A percentile compares a stretch with the other conserved stretches of the same genome.
Evolutionary conservation across 805 yeast genomes (phyloP).

Genomic region (Saccharomyces kudriavzevii): DNA sequence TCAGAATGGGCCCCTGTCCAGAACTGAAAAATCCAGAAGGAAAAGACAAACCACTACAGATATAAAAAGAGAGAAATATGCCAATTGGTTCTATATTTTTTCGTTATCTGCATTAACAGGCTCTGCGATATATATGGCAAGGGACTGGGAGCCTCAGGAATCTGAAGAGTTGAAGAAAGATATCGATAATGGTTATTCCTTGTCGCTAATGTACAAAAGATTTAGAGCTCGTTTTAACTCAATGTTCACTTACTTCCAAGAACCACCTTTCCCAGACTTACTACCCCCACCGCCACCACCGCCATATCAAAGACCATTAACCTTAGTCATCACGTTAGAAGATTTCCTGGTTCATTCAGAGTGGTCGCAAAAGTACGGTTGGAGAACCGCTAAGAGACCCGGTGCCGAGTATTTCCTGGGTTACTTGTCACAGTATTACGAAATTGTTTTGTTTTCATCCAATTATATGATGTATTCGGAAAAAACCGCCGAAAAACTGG

Average conservation of each 20-base stretch:
- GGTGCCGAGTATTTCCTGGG: slow-evolving; percentile 96
- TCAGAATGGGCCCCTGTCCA: slow-evolving; percentile 15
- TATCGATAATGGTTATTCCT: slow-evolving; percentile 60
- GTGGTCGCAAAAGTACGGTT: slow-evolving; percentile 87
- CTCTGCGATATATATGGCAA: slow-evolving; percentile 57
- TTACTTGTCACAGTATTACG: slow-evolving; percentile 90
- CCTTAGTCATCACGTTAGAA: slow-evolving; percentile 82
- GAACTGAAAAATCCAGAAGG: slow-evolving; percentile 34
- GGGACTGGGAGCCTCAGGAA: slow-evolving; percentile 81
- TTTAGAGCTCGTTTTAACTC: slow-evolving; percentile 63
- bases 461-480: slow-evolving; percentile 82
- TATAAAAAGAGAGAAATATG: slow-evolving; percentile 72
- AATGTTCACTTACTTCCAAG: slow-evolving; percentile 75
- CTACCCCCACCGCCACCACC: slow-evolving; percentile 88
- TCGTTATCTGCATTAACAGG: slow-evolving; percentile 41
- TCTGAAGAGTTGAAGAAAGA: slow-evolving; percentile 49
- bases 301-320: slow-evolving; percentile 85
- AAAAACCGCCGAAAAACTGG: slow-evolving; percentile 76
- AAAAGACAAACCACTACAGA: slow-evolving; percentile 65
- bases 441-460: slow-evolving; percentile 82
- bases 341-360: slow-evolving; percentile 85
- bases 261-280: slow-evolving; percentile 87
- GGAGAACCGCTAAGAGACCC: slow-evolving; percentile 99
- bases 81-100: slow-evolving; percentile 62
- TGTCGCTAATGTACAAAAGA: slow-evolving; percentile 58